Evolutionary conservation across 2,329 filamentous ascomycete genomes (phyloP), one percentile per base, ranked within the genome.

Genomic region (Acarospora socialis): DNA sequence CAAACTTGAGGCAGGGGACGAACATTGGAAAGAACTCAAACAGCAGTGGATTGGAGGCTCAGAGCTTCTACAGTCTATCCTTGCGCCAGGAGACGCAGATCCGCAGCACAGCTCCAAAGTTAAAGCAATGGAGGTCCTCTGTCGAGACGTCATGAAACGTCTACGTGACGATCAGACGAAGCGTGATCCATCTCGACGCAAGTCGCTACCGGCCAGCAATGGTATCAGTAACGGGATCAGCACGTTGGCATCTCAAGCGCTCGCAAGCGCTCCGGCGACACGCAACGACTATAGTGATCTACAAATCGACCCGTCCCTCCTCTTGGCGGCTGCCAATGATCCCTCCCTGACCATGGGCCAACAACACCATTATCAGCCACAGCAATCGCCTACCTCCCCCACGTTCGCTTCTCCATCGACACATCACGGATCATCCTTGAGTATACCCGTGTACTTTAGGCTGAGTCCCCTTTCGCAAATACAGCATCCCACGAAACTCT

Each of bases 61-160:
- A 0, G 56, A 62, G 6, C 49, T 73, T 4, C 55, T 81, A 10
- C 66, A 63, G 35, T 57, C 52, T 5, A 65, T 73, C 7, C 55
- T 81, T 6, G 59, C 61, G 0, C 55, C 59, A 0, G 64, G 61
- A 3, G 56, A 61, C 9, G 52, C 59, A 1, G 69, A 76, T 39
- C 61, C 68, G 2, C 57, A 65, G 14, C 62, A 72, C 34, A 46
- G 55, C 14, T 54, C 61, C 27, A 80, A 74, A 49, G 49, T 70
- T 20, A 74, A 70, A 42, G 77, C 77, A 1, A 52, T 86, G 28
- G 77, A 86, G 39, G 63, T 79, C 0, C 56, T 90, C 3, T 78
- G 77, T 32, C 67, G 74, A 31, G 81, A 87, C 53, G 77, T 82
- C 12, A 76, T 81, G 66, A 86, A 86, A 55, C 66, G 81, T 28